Base-by-base conservation (phyloP, 192 early-diverging fungal genomes). In the Cetraspora pellucida region DNA sequence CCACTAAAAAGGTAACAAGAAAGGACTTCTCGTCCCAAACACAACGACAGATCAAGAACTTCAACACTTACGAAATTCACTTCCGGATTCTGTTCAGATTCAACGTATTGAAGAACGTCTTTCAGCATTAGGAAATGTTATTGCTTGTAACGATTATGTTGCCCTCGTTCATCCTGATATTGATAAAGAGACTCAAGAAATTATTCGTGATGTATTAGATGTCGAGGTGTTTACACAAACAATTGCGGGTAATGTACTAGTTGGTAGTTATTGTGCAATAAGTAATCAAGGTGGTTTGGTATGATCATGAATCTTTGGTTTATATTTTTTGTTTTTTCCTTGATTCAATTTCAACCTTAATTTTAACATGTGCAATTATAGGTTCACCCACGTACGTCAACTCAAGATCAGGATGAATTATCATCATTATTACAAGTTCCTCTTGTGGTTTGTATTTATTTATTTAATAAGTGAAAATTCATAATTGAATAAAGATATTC, bases 151-250 rank as follows among this genome's bases (percentile, higher is more conserved):
- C 82, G 97, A 99, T 81, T 97, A 99, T 80, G 97, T 97, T 45
- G 97, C 97, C 3, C 89, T 99, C 31, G 95, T 98, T 23, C 97
- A 99, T 80, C 97, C 97, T 21, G 97, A 99, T 82, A 90, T 99
- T 69, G 97, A 99, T 84, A 86, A 94, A 63, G 97, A 99, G 80
- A 99, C 97, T 16, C 97, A 99, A 82, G 97, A 99, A 81, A 98
- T 99, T 75, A 98, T 99, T 86, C 94, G 95, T 52, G 97, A 99
- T 84, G 94, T 93, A n/a, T 88, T 99, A 30, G 90, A 93, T 67
- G 97, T 99, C 45, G 97, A 99, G 81, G 97, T 99, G 11, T 99
- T 99, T 86, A 87, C 97, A 76, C 97, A 99, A 83, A 99, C 97
- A 16, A 89, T 99, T 79, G 97, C 97, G 27, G 96, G 96, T 81